A percentile compares a stretch with the other conserved stretches of the same genome.
These are phyloP conservation scores for Metschnikowia hibisci DNA, from an alignment of 805 yeast species.

Conservation along the genomic window DNA sequence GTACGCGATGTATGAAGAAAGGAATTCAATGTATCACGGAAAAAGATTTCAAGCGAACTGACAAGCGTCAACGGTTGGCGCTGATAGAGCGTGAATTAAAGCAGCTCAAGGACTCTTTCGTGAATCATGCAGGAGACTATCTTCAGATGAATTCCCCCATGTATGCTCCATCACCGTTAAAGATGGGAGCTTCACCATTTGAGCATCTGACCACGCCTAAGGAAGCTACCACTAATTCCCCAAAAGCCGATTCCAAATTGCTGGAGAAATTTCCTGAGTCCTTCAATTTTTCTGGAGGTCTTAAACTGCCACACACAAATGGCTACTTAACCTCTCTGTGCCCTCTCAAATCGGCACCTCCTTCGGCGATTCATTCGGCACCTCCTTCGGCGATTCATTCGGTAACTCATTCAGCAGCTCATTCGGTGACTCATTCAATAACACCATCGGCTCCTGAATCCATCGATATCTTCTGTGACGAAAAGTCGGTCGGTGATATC, in stretches of 20 bases:
- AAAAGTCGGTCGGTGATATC: conserved; percentile 70
- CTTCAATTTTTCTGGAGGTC: too few relatives aligned
- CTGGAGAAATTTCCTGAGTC: too few relatives aligned
- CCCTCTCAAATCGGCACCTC: too few relatives aligned
- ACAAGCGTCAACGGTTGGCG: conserved; percentile 80
- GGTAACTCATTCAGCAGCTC: too few relatives aligned
- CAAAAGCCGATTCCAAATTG: background rate
- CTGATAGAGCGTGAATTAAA: conserved; percentile 77
- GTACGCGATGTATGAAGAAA: conserved; percentile 75
- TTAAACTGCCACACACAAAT: too few relatives aligned
- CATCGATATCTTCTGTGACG: conserved; percentile 47
- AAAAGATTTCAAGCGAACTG: conserved; percentile 82
- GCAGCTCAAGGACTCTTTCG: conserved; percentile 57
- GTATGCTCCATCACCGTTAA: conserved; percentile 1
- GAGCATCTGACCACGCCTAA: conserved; percentile 1
- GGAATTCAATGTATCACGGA: conserved; percentile 68
- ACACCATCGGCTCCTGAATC: background rate
- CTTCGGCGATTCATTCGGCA: too few relatives aligned
- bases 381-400: background rate
- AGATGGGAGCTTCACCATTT: background rate
- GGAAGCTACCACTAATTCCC: background rate
- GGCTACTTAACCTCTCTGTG: too few relatives aligned
- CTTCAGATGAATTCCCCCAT: background rate
- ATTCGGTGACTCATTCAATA: too few relatives aligned
- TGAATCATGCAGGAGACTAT: conserved; percentile 6